phyloP scores from a whole-genome alignment of 495 filamentous ascomycete species.

The Rusavskia elegans region DNA sequence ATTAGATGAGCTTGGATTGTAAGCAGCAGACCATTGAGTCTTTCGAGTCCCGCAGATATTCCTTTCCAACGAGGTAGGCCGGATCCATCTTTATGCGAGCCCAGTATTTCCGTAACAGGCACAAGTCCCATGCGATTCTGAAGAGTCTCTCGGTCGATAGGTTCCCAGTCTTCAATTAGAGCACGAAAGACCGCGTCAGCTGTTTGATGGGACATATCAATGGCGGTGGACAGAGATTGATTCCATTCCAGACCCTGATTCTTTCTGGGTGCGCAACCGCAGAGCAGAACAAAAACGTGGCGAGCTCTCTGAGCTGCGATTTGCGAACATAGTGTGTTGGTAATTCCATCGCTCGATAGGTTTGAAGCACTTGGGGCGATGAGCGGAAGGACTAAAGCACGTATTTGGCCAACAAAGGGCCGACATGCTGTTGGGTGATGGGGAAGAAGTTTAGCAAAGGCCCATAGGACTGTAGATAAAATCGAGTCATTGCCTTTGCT shows the following conservation, averaged over 20 bases:
- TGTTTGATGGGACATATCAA: slow-evolving; percentile 48
- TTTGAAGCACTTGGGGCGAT: slow-evolving; percentile 37
- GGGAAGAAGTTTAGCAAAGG: slow-evolving; percentile 52
- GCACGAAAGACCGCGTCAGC: slow-evolving; percentile 60
- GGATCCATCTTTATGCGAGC: slow-evolving; percentile 23
- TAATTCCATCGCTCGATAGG: slow-evolving; percentile 4
- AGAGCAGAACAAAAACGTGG: slow-evolving; percentile 47
- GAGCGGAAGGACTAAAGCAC: slow-evolving; percentile 35
- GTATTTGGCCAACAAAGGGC: slow-evolving; percentile 53
- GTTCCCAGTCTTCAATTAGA: slow-evolving; percentile 63
- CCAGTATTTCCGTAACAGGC: slow-evolving; percentile 21
- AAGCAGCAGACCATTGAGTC: slow-evolving; percentile 43
- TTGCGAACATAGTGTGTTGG: slow-evolving; percentile 22
- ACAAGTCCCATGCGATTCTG: slow-evolving; percentile 13
- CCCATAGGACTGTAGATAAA: slow-evolving; percentile 44
- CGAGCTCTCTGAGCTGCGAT: slow-evolving; percentile 36
- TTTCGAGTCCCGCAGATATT: slow-evolving; percentile 50
- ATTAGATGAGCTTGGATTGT: slow-evolving; percentile 39
- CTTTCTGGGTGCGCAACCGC: slow-evolving; percentile 62
- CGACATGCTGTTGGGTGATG: slow-evolving; percentile 67
- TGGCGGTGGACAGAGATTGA: slow-evolving; percentile 38
- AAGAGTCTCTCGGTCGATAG: slow-evolving; percentile 23
- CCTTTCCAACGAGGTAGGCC: slow-evolving; percentile 56
- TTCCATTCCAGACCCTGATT: slow-evolving; percentile 58
- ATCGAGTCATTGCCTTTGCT: slow-evolving; percentile 19